Evolutionary conservation across 805 yeast species (phyloP), one percentile per base, ranked within the genome.

Genomic region (Torulaspora quercuum): DNA sequence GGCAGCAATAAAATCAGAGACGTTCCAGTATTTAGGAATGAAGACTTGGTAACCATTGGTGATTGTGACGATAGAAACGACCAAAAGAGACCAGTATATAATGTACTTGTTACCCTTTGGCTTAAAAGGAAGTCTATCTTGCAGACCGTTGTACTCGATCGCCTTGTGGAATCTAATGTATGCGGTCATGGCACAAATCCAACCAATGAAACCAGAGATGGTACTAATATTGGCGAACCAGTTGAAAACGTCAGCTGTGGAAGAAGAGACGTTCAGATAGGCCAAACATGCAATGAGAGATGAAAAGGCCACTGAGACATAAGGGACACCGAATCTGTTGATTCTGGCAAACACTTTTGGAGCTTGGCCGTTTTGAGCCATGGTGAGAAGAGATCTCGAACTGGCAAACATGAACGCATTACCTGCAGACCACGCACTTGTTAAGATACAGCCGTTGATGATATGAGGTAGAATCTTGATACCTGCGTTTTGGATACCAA

Each of bases 1-100:
- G 7, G 88, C 82, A 21, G 89, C 88, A 33, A 82, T 61, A 49
- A 82, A 82, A 55, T 78, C 80, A 5, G 73, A 58, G 1, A 59
- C 70, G 9, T 67, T 69, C 67, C 78, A 79, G 33, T 59, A 50
- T 18, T 52, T 55, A 12, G 68, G 68, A 42, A 82, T 59, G 43
- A 82, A 81, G 4, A 76, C 80, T 3, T 73, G 79, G 53, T 78
- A 82, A 39, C 89, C 89, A 49, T 82, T 82, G n/a, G 88, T 80
- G 29, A 82, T 34, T 19, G 80, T 64, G 35, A 82, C 52, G n/a
- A 82, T 19, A 4, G 68, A 41, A 38, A 80, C 69, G 43, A 78
- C 57, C 25, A 65, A 47, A 21, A 80, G 59, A 5, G 76, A 70
- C 42, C 72, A 72, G 52, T 73, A 79, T 3, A 82, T 71, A 33